phyloP scores from a whole-genome alignment of 169 alveolate genomes.

The Plasmodium chabaudi region DNA sequence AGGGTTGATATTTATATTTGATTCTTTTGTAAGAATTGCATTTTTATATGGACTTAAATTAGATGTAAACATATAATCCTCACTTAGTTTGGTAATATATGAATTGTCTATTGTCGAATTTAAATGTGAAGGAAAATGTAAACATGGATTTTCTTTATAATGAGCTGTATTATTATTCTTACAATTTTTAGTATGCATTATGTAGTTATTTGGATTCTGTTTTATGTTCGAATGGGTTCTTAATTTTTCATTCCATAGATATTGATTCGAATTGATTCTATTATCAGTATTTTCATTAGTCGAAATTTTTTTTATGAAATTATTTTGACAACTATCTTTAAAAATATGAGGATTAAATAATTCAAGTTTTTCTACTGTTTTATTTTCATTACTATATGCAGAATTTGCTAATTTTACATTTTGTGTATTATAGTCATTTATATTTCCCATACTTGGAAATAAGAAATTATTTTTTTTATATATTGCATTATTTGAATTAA shows the following conservation, averaged over 20 bases:
- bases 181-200: background rate
- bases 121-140: background rate
- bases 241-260: background rate
- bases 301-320: background rate
- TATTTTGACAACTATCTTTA: conserved; percentile 4
- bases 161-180: background rate
- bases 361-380: conserved; percentile 10
- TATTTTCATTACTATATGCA: background rate
- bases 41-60: background rate
- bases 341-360: background rate
- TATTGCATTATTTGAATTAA: background rate
- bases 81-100: background rate
- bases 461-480: background rate
- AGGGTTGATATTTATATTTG: no score
- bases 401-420: background rate
- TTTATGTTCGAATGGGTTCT: background rate
- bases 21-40: no score
- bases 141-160: background rate
- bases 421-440: background rate
- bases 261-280: background rate
- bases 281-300: conserved; percentile 4
- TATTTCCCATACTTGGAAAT: background rate
- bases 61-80: background rate
- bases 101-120: background rate
- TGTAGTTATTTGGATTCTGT: background rate